These are phyloP conservation scores for Brassica rapa DNA, from an alignment of 345 rosid species.

Conservation along the genomic window DNA sequence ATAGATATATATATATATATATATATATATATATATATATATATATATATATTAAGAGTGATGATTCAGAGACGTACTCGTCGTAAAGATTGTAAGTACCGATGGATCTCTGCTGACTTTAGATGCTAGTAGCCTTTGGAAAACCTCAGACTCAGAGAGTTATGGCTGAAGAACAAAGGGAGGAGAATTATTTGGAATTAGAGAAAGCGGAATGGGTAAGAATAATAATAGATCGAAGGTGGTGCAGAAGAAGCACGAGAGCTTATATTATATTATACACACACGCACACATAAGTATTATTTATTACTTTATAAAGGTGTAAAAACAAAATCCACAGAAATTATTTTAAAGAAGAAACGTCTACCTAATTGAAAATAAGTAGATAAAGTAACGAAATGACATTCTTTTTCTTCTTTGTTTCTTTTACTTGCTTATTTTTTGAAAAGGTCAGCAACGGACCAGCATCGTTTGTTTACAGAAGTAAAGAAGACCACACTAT, in stretches of 20 bases:
- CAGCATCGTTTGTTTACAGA: not conserved
- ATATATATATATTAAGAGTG: not conserved
- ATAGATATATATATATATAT: not conserved
- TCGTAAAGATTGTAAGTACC: not conserved
- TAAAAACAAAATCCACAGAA: constrained; percentile 35
- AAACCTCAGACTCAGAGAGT: not conserved
- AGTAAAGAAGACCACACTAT: not conserved
- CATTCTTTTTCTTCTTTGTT: not conserved
- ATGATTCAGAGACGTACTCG: constrained; percentile 20
- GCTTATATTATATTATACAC: constrained; percentile 18
- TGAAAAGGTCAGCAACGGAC: constrained; percentile 34
- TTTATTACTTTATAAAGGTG: constrained; percentile 24
- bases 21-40: not conserved
- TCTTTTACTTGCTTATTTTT: not conserved
- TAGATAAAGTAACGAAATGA: constrained; percentile 34
- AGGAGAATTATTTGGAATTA: not conserved
- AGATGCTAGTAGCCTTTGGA: not conserved
- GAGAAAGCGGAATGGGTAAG: constrained; percentile 26
- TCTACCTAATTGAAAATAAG: constrained; percentile 24
- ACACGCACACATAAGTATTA: not conserved
- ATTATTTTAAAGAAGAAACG: constrained; percentile 36
- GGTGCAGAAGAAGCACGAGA: constrained; percentile 40
- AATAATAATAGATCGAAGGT: constrained; percentile 31
- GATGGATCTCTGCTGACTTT: constrained; percentile 20
- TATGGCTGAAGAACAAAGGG: constrained; percentile 15